phyloP scores from a whole-genome alignment of 1,139 yeast species.

The Debaryomyces sp. region DNA sequence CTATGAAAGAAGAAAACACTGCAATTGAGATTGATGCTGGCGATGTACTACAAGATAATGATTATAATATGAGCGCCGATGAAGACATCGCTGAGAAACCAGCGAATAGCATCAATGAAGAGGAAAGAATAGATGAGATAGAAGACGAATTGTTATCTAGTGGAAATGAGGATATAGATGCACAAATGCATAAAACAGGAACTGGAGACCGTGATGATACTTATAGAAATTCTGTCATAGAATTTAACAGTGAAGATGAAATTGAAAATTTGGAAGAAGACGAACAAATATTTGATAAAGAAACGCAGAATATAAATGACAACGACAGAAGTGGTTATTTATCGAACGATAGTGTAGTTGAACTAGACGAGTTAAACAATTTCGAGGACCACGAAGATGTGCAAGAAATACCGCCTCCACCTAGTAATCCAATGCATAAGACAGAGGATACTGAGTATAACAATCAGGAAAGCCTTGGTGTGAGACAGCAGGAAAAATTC shows the following conservation, averaged over 20 bases:
- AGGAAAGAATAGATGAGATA: constrained; percentile 26
- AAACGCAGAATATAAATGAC: background rate
- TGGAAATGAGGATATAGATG: constrained; percentile 34
- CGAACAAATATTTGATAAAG: background rate
- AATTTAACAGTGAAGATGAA: constrained; percentile 19
- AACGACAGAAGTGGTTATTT: background rate
- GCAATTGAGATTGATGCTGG: background rate
- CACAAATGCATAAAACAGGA: constrained; percentile 14
- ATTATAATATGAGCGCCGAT: constrained; percentile 2
- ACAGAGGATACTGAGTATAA: background rate
- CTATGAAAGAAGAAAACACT: background rate
- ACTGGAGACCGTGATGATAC: constrained; percentile 17
- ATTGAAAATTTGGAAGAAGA: constrained; percentile 18
- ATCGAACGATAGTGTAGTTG: background rate
- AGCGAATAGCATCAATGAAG: background rate
- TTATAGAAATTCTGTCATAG: constrained; percentile 17
- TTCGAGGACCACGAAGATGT: background rate
- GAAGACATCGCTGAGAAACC: constrained; percentile 1
- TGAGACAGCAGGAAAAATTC: background rate
- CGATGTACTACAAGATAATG: background rate
- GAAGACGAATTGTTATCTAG: constrained; percentile 23
- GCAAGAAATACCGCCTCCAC: background rate
- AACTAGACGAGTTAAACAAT: background rate
- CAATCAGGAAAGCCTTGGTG: background rate
- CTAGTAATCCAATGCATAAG: background rate